Base-by-base conservation (phyloP, 768 basidiomycete genomes). In the Cystobasidium ongulense region DNA sequence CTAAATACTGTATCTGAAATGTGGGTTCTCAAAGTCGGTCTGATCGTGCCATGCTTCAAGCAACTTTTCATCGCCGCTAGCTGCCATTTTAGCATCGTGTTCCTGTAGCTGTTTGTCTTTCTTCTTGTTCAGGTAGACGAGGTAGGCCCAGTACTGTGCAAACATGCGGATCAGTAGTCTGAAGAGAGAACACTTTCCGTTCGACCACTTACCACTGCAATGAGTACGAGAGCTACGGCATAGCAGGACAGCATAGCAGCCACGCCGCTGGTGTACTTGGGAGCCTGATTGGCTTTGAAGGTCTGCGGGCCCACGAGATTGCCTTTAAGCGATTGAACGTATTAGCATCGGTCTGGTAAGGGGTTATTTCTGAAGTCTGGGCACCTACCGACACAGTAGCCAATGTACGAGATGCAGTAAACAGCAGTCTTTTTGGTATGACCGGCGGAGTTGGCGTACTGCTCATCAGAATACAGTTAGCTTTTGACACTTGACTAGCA, bases 351-450 rank as follows among this genome's bases (percentile, higher is more conserved):
- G 46, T 21, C 46, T 8, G 46, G n/a, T n/a, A n/a, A n/a, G n/a
- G 39, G 39, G 39, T 7, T 39, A 39, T 21, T 50, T 21, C 18
- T 8, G 7, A 3, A 4, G 3, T 50, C 15, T n/a, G 18, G n/a
- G 7, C 21, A 50, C 46, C 78, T 77, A 43, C 79, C 79, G 5
- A 76, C 76, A 23, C 76, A 77, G 59, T 80, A 78, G 39, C 79
- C 79, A 25, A 80, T 66, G 76, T 79, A 80, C 63, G 79, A 77
- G 18, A 77, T 75, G 43, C 74, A 78, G 65, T 76, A 77, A 5
- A 76, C 75, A 25, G 78, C 61, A 5, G 74, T 68, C 74, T 79
- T 77, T 76, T 80, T 80, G 73, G 80, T 80, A n/a, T 76, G 78
- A 13, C 80, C 80, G 35, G 76, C 80, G 63, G 78, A 76, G 46